These are phyloP conservation scores for Pichia heedii DNA, from an alignment of 805 yeast species.

Conservation along the genomic window DNA sequence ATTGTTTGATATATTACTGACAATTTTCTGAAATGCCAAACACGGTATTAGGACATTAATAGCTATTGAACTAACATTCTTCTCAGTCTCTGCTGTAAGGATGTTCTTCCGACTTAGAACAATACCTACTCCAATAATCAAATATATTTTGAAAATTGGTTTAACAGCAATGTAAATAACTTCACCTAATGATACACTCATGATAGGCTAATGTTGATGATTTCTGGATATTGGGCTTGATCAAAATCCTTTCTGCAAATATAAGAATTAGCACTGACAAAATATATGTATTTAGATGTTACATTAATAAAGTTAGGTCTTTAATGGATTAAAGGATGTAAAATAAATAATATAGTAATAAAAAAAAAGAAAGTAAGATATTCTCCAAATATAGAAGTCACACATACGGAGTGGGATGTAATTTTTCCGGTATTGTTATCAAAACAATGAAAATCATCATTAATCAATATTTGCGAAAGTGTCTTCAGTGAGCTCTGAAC, in stretches of 20 bases:
- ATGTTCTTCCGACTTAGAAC: slow-evolving; percentile 53
- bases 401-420: too few relatives aligned
- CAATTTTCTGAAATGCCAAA: slow-evolving; percentile 65
- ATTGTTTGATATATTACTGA: slow-evolving; percentile 50
- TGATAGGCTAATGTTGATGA: background rate
- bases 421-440: too few relatives aligned
- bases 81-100: slow-evolving; percentile 55
- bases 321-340: too few relatives aligned
- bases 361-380: too few relatives aligned
- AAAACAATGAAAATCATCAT: too few relatives aligned
- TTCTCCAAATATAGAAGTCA: too few relatives aligned
- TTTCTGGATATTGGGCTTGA: too few relatives aligned
- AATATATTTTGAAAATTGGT: slow-evolving; percentile 75
- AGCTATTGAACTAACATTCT: slow-evolving; percentile 60
- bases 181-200: slow-evolving; percentile 36
- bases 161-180: slow-evolving; percentile 72
- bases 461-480: slow-evolving; percentile 1
- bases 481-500: slow-evolving; percentile 8
- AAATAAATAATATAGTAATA: too few relatives aligned
- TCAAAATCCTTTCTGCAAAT: too few relatives aligned
- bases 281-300: too few relatives aligned
- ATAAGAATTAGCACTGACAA: too few relatives aligned
- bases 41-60: slow-evolving; percentile 67
- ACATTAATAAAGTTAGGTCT: too few relatives aligned
- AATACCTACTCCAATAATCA: slow-evolving; percentile 61